phyloP scores from a whole-genome alignment of 78 protist species.

The Dictyostelium firmibasis region DNA sequence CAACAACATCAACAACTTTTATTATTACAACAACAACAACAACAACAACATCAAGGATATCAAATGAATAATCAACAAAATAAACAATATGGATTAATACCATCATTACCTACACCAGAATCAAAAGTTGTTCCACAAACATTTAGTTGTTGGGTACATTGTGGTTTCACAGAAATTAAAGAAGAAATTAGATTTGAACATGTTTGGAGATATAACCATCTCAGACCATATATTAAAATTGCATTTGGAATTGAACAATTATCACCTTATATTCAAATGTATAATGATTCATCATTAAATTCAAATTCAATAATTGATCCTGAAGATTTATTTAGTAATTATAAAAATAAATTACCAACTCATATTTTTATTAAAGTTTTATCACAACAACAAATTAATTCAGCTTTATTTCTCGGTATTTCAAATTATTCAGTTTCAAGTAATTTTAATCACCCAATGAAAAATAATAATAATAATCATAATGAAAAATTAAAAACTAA shows the following conservation, averaged over 20 bases:
- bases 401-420: neutral
- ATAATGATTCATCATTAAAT: neutral
- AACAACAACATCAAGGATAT: neutral
- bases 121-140: neutral
- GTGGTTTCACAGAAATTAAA: neutral
- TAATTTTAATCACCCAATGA: no score
- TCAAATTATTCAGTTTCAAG: neutral
- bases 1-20: neutral
- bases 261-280: neutral
- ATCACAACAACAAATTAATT: neutral
- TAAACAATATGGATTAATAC: neutral
- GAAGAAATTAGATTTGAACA: neutral
- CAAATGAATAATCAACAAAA: neutral
- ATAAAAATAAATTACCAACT: neutral
- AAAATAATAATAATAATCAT: neutral
- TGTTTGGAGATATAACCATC: neutral
- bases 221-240: neutral
- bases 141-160: neutral
- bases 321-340: neutral
- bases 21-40: neutral
- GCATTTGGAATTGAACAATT: neutral
- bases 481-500: neutral
- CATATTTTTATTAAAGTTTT: neutral
- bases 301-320: neutral
- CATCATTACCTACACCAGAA: neutral